These are phyloP conservation scores for Fusarium luffae DNA, from an alignment of 2,329 filamentous ascomycete genomes.

Conservation along the genomic window DNA sequence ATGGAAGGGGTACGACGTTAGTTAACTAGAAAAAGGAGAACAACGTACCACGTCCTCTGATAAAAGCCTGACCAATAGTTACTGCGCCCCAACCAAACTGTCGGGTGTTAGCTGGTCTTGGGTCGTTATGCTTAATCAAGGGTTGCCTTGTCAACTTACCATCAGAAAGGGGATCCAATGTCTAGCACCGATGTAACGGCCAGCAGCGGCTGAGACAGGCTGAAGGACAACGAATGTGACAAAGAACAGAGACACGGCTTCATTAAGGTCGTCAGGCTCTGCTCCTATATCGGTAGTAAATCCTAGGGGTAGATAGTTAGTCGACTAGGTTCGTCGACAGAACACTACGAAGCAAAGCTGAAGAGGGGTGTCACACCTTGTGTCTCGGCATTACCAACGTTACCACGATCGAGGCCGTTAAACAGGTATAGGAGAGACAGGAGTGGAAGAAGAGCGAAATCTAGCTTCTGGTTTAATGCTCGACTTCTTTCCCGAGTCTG, in stretches of 20 bases:
- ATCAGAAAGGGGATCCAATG: constrained; percentile 46
- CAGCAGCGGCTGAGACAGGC: constrained; percentile 41
- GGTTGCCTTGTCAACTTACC: constrained; percentile 23
- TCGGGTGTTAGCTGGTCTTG: constrained; percentile 15
- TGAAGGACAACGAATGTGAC: constrained; percentile 45
- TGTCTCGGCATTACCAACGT: constrained; percentile 56
- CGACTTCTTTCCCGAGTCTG: constrained; percentile 20
- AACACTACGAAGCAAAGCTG: background rate
- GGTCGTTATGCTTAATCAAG: background rate
- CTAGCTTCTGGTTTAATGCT: constrained; percentile 51
- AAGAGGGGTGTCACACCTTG: constrained; percentile 42
- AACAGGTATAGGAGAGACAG: constrained; percentile 55
- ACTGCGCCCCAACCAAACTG: constrained; percentile 44
- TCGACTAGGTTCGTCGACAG: background rate
- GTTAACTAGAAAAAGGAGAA: background rate
- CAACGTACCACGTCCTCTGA: constrained; percentile 41
- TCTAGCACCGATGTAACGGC: constrained; percentile 43
- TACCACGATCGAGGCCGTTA: constrained; percentile 55
- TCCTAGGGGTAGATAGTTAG: constrained; percentile 18
- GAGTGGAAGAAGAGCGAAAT: constrained; percentile 52
- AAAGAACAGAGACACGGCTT: constrained; percentile 46
- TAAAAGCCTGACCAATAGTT: constrained; percentile 43
- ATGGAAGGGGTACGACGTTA: background rate
- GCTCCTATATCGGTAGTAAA: constrained; percentile 45
- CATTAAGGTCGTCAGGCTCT: constrained; percentile 43